Base-by-base conservation (phyloP, 164 flowering plant species). In the Nymphaea thermarum region DNA sequence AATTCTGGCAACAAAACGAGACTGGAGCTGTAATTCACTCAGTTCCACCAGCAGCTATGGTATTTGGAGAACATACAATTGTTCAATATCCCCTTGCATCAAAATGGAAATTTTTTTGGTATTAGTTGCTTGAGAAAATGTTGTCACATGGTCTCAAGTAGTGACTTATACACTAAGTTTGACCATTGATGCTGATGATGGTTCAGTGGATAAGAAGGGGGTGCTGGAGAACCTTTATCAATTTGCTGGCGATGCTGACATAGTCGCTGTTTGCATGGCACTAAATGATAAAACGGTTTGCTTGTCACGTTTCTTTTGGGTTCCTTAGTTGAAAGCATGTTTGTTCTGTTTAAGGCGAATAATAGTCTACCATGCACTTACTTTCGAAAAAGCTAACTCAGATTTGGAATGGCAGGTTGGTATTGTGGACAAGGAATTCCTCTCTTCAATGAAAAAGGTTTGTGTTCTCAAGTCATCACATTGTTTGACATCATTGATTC, bases 401-500 rank as follows among this genome's bases (percentile, higher is more conserved):
- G 7, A 45, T 45, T 10, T 45, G 53, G 53, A 17, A 53, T 79
- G 78, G 75, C 87, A 93, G 98, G 90, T 77, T 67, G 89, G 89
- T 67, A 77, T 89, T n/a, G 82, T 90, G 51, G 79, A 85, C 80
- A 70, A 83, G 70, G 65, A 75, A 71, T 93, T 93, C 74, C 60
- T 93, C 68, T 84, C 96, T 57, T 86, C 96, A 57, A 93, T 93
- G 98, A 89, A 60, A 80, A 83, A 87, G 98, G 98, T 91, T 62
- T 69, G 86, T 65, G 43, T 17, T 68, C 60, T 69, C 41, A 45
- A 45, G 11, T 45, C 53, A 45, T 45, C 7, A 5, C 2, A 45
- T 10, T 5, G 53, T 45, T 45, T 25, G 36, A 25, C 0, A 25
- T 25, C 36, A 25, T 25, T 25, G 36, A 25, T 25, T 25, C 36